A percentile compares a stretch with the other conserved stretches of the same genome.
Conservation (phyloP, 768 basidiomycete species). For the Podaxis sp. region DNA sequence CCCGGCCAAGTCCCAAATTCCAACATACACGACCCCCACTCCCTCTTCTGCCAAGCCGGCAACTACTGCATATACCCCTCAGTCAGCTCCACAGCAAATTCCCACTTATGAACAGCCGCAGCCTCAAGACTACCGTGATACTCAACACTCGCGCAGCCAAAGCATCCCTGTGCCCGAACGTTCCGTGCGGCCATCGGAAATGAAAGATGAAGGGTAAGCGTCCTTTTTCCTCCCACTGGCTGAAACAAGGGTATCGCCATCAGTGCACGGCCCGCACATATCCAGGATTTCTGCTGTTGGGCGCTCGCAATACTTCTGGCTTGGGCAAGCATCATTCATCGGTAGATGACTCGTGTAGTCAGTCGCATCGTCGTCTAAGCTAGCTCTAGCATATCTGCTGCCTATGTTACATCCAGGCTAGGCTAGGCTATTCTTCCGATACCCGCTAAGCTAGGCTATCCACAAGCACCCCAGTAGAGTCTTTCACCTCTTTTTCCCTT, state of each 20-base stretch:
- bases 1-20: constrained; percentile 22
- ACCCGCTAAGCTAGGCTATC: constrained; percentile 25
- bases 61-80: constrained; percentile 8
- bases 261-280: constrained; percentile 24
- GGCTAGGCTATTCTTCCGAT: constrained; percentile 46
- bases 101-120: constrained; percentile 76
- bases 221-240: constrained; percentile 26
- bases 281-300: constrained; percentile 15
- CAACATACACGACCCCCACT: constrained; percentile 33
- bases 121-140: constrained; percentile 49
- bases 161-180: constrained; percentile 54
- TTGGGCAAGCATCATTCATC: constrained; percentile 32
- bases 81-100: constrained; percentile 63
- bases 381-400: constrained; percentile 72
- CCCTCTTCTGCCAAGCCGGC: background rate
- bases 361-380: constrained; percentile 57
- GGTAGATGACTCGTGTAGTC: constrained; percentile 59
- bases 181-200: constrained; percentile 80
- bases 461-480: constrained; percentile 72
- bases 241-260: constrained; percentile 27
- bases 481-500: constrained; percentile 55
- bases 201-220: constrained; percentile 99
- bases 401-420: constrained; percentile 74
- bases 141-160: constrained; percentile 35
- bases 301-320: constrained; percentile 19